These are phyloP conservation scores for Fusarium oxysporum DNA, from an alignment of 2,329 filamentous ascomycete genomes.

Conservation along the genomic window DNA sequence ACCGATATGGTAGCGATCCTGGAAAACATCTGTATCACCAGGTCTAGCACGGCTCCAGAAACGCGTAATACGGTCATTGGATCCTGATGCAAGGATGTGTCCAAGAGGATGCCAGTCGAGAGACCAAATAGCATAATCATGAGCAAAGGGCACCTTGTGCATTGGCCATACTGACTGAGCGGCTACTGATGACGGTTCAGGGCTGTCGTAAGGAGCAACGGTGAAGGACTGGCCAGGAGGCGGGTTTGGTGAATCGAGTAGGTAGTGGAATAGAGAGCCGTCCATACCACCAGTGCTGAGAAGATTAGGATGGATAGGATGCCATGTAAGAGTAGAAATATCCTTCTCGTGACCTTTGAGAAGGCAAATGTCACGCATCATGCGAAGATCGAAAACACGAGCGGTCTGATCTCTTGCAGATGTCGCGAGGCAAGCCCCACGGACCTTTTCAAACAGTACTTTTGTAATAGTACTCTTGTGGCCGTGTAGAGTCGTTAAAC, in stretches of 20 bases:
- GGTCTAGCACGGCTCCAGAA: constrained; percentile 96
- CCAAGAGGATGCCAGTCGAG: constrained; percentile 97
- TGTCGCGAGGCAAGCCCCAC: constrained; percentile 87
- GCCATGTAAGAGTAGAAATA: constrained; percentile 91
- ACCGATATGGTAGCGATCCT: constrained; percentile 95
- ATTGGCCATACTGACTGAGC: constrained; percentile 93
- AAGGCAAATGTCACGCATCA: constrained; percentile 97
- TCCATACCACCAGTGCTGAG: constrained; percentile 92
- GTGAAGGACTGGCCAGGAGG: constrained; percentile 78
- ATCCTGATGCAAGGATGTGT: constrained; percentile 93
- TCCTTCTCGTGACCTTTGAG: constrained; percentile 97
- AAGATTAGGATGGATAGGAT: constrained; percentile 89
- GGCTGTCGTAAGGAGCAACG: constrained; percentile 84
- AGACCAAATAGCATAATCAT: constrained; percentile 97
- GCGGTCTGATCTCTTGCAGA: constrained; percentile 94
- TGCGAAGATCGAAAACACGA: constrained; percentile 92
- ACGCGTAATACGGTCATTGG: constrained; percentile 94
- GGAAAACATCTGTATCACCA: constrained; percentile 85
- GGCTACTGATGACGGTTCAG: constrained; percentile 81
- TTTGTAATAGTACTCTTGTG: constrained; percentile 98
- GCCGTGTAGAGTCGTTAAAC: constrained; percentile 91
- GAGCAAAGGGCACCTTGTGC: constrained; percentile 86
- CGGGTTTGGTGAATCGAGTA: constrained; percentile 94
- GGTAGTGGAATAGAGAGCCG: constrained; percentile 90
- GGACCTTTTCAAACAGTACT: constrained; percentile 87